phyloP scores from a whole-genome alignment of 768 basidiomycete genomes.

The Xerocomus potaroensis region DNA sequence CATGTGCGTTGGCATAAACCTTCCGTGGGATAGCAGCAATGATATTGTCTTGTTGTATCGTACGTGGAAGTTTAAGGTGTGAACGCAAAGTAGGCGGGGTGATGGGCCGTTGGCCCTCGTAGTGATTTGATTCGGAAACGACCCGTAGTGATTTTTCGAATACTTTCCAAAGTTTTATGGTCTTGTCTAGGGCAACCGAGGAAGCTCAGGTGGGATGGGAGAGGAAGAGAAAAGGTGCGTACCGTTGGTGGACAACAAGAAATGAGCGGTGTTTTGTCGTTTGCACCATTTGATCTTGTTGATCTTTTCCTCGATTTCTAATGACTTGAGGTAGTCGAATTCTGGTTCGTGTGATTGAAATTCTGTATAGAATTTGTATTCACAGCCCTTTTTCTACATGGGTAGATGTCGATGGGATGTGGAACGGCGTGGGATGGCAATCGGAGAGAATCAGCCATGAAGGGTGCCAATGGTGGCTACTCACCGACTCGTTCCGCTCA shows the following conservation, averaged over 20 bases:
- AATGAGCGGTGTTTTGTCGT: constrained; percentile 96
- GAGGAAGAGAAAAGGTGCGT: constrained; percentile 14
- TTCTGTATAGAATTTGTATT: constrained; percentile 99
- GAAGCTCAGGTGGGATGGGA: neutral
- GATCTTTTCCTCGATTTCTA: constrained; percentile 99
- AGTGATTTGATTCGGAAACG: constrained; percentile 94
- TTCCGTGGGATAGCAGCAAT: constrained; percentile 98
- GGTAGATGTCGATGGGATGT: constrained; percentile 14
- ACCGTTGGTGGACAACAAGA: constrained; percentile 97
- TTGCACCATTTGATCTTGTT: constrained; percentile 99
- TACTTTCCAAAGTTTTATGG: constrained; percentile 99
- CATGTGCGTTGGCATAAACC: constrained; percentile 98
- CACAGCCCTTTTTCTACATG: constrained; percentile 95
- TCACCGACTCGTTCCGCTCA: constrained; percentile 94
- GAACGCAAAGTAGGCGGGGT: constrained; percentile 54
- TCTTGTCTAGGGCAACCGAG: constrained; percentile 71
- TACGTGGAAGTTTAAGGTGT: constrained; percentile 82
- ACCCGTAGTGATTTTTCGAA: constrained; percentile 96
- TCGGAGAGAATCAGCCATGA: constrained; percentile 33
- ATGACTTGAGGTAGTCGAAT: constrained; percentile 98
- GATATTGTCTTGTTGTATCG: constrained; percentile 94
- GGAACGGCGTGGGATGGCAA: constrained; percentile 15
- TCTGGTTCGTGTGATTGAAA: constrained; percentile 99
- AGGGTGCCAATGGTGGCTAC: constrained; percentile 25
- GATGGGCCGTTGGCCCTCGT: constrained; percentile 68